Base-by-base conservation (phyloP, 495 filamentous ascomycete species). In the Lophium mytilinum region DNA sequence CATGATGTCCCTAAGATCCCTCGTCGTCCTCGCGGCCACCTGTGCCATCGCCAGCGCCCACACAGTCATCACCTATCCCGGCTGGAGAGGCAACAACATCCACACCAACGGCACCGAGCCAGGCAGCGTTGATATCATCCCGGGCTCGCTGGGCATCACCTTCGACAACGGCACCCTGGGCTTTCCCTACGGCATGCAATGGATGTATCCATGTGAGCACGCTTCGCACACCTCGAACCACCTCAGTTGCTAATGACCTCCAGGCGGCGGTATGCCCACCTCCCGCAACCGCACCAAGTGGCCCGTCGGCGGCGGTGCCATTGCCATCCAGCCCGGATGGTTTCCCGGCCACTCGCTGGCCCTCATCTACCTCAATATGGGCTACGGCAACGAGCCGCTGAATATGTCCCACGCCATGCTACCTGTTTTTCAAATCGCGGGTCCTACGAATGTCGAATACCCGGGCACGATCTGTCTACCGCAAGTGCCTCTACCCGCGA, bases 171-270 rank as follows among this genome's bases (percentile, higher is more conserved):
- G 47, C 15, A 78, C 76, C n/a, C 7, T 30, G 51, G 66, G 72
- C 6, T 94, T 80, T 66, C 91, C 90, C 3, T 95, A 88, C 64
- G 93, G 94, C 73, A 92, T 95, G 89, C 87, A 96, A 75, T 97
- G 93, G 92, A 84, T 86, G 71, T 99, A 96, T 78, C 93, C 94
- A 72, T 99, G 93, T 98, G 75, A 77, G 88, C 75, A 14, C 35
- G 30, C 36, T 36, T 24, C 18, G 12, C 17, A 11, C 18, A 19
- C 8, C 12, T 24, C 12, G 21, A 48, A 48, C 18, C 7, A 8
- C 6, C 18, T 14, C 45, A 21, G 9, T 24, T 48, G 14, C 45
- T 48, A n/a, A 48, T 24, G 9, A 24, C 21, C 14, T 12, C 24
- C 64, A 98, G 93, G 93, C 69, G 94, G 92, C 50, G 94, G 94